Percentiles rank a stretch among this genome's conserved stretches.
Conservation (phyloP, 257 asterid genomes). For the Nicotiana noctiflora region DNA sequence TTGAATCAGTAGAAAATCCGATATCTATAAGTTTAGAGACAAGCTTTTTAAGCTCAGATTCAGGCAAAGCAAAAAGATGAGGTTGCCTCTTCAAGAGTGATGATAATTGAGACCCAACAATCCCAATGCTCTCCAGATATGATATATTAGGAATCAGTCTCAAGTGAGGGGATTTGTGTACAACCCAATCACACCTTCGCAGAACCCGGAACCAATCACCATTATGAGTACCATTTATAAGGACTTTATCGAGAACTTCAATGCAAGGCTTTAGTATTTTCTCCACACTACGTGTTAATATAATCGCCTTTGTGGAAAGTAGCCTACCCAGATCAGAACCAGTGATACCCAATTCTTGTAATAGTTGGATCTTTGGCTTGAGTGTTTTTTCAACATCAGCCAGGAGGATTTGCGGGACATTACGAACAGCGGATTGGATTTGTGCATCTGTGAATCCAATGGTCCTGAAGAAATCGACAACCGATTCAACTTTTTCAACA, state of each 20-base stretch:
- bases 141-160: constrained; percentile 19
- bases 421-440: constrained; percentile 7
- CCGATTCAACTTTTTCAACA: constrained; percentile 8
- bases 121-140: constrained; percentile 27
- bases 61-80: constrained; percentile 9
- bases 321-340: constrained; percentile 18
- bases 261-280: constrained; percentile 20
- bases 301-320: constrained; percentile 7
- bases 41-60: constrained; percentile 11
- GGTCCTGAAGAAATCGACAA: constrained; percentile 6
- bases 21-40: constrained; percentile 19
- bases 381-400: constrained; percentile 22
- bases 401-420: constrained; percentile 13
- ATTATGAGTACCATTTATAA: constrained; percentile 11
- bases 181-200: constrained; percentile 13
- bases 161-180: background rate
- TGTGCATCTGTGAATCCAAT: constrained; percentile 21
- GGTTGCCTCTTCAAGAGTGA: constrained; percentile 19
- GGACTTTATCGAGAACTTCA: constrained; percentile 8
- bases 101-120: constrained; percentile 23
- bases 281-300: constrained; percentile 22
- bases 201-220: constrained; percentile 14
- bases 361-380: constrained; percentile 25
- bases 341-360: constrained; percentile 32
- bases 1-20: constrained; percentile 25